Evolutionary conservation across 1,284 basidiomycete species (phyloP), one percentile per base, ranked within the genome.

Genomic region (Trichosporon sp.): DNA sequence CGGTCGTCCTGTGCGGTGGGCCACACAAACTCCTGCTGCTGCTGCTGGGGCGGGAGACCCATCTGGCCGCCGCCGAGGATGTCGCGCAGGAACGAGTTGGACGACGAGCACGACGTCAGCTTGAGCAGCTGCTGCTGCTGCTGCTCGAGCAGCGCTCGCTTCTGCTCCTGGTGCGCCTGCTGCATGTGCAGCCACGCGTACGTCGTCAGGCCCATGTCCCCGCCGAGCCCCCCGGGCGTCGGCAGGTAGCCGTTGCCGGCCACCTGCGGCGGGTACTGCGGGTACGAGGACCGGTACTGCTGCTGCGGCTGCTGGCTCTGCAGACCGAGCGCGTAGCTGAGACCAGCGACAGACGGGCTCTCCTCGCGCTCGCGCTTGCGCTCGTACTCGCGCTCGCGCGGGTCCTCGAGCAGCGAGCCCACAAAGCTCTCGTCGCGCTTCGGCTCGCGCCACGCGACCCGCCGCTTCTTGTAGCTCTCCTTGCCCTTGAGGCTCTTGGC

Each of bases 111-210:
- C 25, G 63, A 64, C 7, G 72, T 72, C 7, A 82, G 67, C 64
- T 80, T 74, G 13, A 76, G 75, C 13, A 82, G 62, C 69, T 82
- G 81, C 60, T 78, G 75, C 65, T 80, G 71, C 67, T 82, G 81
- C 42, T 75, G 75, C 34, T 81, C 78, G 9, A 82, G 73, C 4
- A 82, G 69, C 1, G 74, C 66, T 8, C 80, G 71, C 56, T 81
- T 80, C 73, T 81, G 80, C 21, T 77, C 73, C 66, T 81, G 80
- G 65, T 82, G 81, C 47, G 79, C 79, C 66, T 82, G 79, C 66
- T 81, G 80, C 32, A 82, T 75, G 66, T 81, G 81, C 23, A 79
- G 78, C 73, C 81, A 80, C 42, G 81, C 80, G 63, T 80, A 81
- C 42, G 77, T 76, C 13, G 80, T 75, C 4, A 82, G 58, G 29